Conservation (phyloP, 2,329 filamentous ascomycete species). For the Cytospora paraplurivora region DNA sequence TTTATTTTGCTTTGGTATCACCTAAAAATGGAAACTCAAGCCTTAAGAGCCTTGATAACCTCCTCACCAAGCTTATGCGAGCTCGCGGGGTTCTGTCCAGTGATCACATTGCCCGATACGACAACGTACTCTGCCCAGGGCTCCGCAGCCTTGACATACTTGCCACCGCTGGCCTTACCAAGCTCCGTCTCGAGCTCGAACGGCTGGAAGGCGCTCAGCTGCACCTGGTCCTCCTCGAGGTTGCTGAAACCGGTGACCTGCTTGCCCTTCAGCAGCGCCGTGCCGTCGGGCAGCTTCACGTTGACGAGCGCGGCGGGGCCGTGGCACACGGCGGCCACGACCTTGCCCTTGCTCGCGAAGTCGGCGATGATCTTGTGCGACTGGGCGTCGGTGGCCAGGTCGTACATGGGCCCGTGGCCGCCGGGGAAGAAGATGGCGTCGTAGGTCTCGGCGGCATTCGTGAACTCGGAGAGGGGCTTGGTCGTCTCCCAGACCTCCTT, state of each 20-base stretch:
- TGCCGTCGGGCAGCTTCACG: slow-evolving; percentile 54
- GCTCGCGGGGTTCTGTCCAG: slow-evolving; percentile 60
- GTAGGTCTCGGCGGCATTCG: slow-evolving; percentile 58
- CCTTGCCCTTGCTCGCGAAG: slow-evolving; percentile 63
- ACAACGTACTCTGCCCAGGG: slow-evolving; percentile 53
- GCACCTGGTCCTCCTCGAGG: slow-evolving; percentile 53
- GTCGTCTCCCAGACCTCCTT: slow-evolving; percentile 66
- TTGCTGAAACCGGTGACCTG: slow-evolving; percentile 63
- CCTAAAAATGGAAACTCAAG: background rate
- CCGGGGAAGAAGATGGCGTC: slow-evolving; percentile 62
- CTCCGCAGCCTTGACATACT: slow-evolving; percentile 57
- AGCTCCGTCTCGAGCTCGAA: slow-evolving; percentile 64
- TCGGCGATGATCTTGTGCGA: slow-evolving; percentile 63
- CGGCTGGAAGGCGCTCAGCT: slow-evolving; percentile 48
- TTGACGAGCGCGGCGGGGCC: slow-evolving; percentile 65
- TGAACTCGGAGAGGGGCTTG: slow-evolving; percentile 55
- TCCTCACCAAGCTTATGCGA: slow-evolving; percentile 55
- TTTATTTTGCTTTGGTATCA: background rate
- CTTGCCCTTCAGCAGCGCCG: slow-evolving; percentile 56
- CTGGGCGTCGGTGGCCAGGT: slow-evolving; percentile 59
- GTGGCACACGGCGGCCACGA: slow-evolving; percentile 69
- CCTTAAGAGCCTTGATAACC: slow-evolving; percentile 48
- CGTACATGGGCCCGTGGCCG: slow-evolving; percentile 67
- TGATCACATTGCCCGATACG: slow-evolving; percentile 55
- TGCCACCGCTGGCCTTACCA: slow-evolving; percentile 51